These are phyloP conservation scores for Rhododendron henanense DNA, from an alignment of 148 eudicot species.

Conservation along the genomic window DNA sequence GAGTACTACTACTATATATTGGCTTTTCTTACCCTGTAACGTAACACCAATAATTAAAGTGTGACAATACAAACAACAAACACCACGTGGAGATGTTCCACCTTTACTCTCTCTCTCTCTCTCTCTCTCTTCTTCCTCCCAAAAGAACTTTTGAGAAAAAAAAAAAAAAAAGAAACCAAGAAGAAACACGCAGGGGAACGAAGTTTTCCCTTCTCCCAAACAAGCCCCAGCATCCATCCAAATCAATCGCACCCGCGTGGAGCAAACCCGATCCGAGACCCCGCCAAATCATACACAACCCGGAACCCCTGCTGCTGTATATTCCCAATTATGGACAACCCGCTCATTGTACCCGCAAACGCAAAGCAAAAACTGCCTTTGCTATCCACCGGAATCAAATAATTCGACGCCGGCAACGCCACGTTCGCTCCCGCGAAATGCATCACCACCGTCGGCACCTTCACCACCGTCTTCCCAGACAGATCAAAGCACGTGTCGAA, in stretches of 20 bases:
- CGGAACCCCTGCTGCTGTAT: conserved; percentile 96
- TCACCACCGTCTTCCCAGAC: conserved; percentile 70
- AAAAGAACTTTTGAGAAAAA: too few species aligned
- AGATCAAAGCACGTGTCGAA: conserved; percentile 94
- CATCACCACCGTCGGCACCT: conserved; percentile 88
- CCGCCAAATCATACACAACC: conserved; percentile 70
- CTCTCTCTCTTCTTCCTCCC: background rate
- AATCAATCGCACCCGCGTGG: conserved; percentile 57
- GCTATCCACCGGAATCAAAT: conserved; percentile 86
- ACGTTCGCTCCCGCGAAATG: conserved; percentile 75
- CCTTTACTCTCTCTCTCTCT: background rate
- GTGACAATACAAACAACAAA: background rate
- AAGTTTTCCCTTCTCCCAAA: background rate
- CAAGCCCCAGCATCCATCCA: background rate
- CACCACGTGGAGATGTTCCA: background rate
- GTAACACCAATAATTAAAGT: background rate
- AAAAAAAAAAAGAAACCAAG: background rate
- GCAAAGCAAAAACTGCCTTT: conserved; percentile 86
- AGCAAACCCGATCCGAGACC: conserved; percentile 74
- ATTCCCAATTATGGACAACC: conserved; percentile 89
- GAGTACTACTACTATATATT: background rate
- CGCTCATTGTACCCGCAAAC: conserved; percentile 74
- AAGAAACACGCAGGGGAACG: background rate
- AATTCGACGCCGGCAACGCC: conserved; percentile 76
- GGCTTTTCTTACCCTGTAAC: background rate